phyloP scores from a whole-genome alignment of 441 rosid genomes.

The Pelargonium fulgidum region DNA sequence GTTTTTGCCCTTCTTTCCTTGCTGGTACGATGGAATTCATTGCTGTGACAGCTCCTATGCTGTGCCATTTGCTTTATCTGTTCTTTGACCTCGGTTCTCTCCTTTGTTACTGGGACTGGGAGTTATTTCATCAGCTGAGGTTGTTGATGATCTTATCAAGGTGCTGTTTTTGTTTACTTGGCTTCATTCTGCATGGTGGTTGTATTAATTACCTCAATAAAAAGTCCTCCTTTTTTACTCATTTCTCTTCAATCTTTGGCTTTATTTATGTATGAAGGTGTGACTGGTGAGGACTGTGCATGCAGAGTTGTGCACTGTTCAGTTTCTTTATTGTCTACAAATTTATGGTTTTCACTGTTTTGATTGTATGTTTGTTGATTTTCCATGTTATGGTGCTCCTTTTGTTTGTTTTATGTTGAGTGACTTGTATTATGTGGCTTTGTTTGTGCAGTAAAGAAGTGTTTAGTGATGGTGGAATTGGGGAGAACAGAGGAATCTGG shows the following conservation, averaged over 20 bases:
- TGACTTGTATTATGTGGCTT: slow-evolving; percentile 10
- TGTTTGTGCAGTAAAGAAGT: slow-evolving; percentile 20
- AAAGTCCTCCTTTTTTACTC: slow-evolving; percentile 13
- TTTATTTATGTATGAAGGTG: slow-evolving; percentile 15
- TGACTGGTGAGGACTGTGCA: slow-evolving; percentile 14
- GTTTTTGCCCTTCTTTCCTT: slow-evolving; percentile 27
- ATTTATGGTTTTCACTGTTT: slow-evolving; percentile 13
- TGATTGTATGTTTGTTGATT: slow-evolving; percentile 19
- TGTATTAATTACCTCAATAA: slow-evolving; percentile 20
- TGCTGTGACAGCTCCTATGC: slow-evolving; percentile 34
- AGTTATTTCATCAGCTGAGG: slow-evolving; percentile 34
- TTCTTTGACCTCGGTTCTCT: slow-evolving; percentile 32
- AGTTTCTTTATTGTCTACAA: background rate
- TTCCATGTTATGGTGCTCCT: background rate
- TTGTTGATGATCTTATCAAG: slow-evolving; percentile 26
- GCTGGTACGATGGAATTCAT: slow-evolving; percentile 33
- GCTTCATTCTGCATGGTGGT: background rate
- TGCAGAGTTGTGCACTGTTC: background rate
- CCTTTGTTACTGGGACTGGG: slow-evolving; percentile 35
- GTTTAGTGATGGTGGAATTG: slow-evolving; percentile 32
- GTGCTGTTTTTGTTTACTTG: slow-evolving; percentile 7
- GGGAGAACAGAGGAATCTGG: slow-evolving; percentile 19
- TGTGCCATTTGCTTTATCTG: slow-evolving; percentile 21
- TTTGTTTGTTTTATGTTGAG: background rate
- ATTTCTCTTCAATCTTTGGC: slow-evolving; percentile 18